These are phyloP conservation scores for Xylaria cubensis DNA, from an alignment of 495 filamentous ascomycete genomes.

Conservation along the genomic window DNA sequence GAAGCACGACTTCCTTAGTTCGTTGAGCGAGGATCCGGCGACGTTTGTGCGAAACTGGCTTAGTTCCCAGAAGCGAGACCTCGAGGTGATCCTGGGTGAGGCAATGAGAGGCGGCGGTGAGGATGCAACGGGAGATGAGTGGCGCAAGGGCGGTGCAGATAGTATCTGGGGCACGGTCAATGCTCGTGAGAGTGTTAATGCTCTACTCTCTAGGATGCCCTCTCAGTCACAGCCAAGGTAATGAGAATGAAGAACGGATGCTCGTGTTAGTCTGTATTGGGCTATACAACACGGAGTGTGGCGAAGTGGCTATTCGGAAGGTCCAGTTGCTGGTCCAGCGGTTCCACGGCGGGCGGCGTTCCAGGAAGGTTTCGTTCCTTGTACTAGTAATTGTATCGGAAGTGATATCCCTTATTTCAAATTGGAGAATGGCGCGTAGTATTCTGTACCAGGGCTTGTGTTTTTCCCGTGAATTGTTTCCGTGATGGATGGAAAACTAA, in stretches of 20 bases:
- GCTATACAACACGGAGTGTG: slow-evolving; percentile 4
- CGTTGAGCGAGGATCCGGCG: slow-evolving; percentile 79
- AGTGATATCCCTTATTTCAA: slow-evolving; percentile 13
- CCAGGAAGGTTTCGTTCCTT: neutral
- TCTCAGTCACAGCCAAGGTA: slow-evolving; percentile 30
- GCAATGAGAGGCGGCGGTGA: slow-evolving; percentile 71
- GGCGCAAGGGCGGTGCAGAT: slow-evolving; percentile 58
- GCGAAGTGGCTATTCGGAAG: neutral
- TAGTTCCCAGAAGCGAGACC: slow-evolving; percentile 83
- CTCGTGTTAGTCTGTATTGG: neutral
- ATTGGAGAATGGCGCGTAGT: neutral
- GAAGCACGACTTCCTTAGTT: slow-evolving; percentile 81
- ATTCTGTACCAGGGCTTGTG: neutral
- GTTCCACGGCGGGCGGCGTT: slow-evolving; percentile 18
- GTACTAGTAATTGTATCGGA: neutral
- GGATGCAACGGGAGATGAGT: slow-evolving; percentile 60
- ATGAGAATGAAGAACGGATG: neutral
- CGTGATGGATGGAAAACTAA: neutral
- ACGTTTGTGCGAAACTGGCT: slow-evolving; percentile 84
- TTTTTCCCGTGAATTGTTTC: neutral
- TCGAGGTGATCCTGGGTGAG: slow-evolving; percentile 90
- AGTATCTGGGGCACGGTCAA: slow-evolving; percentile 61
- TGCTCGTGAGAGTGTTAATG: slow-evolving; percentile 62
- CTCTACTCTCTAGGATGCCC: slow-evolving; percentile 54
- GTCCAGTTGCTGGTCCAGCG: neutral